Conservation (phyloP, 2,329 filamentous ascomycete genomes). For the Exserohilum turcica region DNA sequence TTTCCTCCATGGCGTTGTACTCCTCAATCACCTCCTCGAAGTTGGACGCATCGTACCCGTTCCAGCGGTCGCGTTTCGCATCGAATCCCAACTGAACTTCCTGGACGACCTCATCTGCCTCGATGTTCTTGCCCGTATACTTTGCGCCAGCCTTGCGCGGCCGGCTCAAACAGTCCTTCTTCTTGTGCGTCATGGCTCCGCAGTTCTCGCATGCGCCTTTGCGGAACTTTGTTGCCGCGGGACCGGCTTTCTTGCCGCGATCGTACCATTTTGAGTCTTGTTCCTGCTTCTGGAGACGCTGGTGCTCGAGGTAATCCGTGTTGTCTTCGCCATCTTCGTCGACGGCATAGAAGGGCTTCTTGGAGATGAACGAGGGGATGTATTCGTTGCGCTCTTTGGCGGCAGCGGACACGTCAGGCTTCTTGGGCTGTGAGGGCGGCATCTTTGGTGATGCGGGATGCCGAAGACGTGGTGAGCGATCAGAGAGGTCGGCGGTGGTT, state of each 20-base stretch:
- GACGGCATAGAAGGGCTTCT: slow-evolving; percentile 93
- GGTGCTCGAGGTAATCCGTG: slow-evolving; percentile 93
- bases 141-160: slow-evolving; percentile 88
- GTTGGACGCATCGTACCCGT: slow-evolving; percentile 90
- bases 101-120: slow-evolving; percentile 86
- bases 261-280: slow-evolving; percentile 88
- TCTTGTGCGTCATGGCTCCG: slow-evolving; percentile 94
- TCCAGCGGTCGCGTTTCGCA: slow-evolving; percentile 96
- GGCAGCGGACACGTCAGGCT: slow-evolving; percentile 59
- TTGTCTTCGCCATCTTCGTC: slow-evolving; percentile 69
- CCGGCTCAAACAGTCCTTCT: slow-evolving; percentile 87
- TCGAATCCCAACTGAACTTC: slow-evolving; percentile 92
- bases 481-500: slow-evolving; percentile 4
- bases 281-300: slow-evolving; percentile 76
- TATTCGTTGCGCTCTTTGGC: slow-evolving; percentile 95
- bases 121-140: slow-evolving; percentile 91
- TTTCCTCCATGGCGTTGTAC: slow-evolving; percentile 81
- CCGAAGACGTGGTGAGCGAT: slow-evolving; percentile 1
- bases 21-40: slow-evolving; percentile 88
- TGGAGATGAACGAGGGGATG: slow-evolving; percentile 97
- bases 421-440: slow-evolving; percentile 55
- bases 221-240: slow-evolving; percentile 92
- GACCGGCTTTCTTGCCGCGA: slow-evolving; percentile 79
- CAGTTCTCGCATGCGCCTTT: slow-evolving; percentile 99
- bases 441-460: slow-evolving; percentile 33